These are phyloP conservation scores for Sanghuangporus baumii DNA, from an alignment of 1,284 basidiomycete species.

Conservation along the genomic window DNA sequence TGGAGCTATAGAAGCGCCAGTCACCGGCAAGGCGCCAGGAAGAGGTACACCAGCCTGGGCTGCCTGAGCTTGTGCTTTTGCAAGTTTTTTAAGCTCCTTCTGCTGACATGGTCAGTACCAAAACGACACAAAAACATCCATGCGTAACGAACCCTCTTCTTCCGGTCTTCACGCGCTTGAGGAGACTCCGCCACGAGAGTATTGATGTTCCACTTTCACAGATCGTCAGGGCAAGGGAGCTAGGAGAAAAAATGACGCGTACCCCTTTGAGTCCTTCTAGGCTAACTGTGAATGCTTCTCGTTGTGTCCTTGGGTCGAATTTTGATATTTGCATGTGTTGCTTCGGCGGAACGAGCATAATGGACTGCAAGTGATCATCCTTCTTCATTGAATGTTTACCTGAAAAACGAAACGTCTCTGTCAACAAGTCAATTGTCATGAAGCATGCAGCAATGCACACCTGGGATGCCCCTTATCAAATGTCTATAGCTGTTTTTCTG, in stretches of 20 bases:
- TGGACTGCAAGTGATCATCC: slow-evolving; percentile 62
- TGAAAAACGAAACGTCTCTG: slow-evolving; percentile 24
- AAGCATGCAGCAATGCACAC: slow-evolving; percentile 30
- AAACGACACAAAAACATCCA: slow-evolving; percentile 2
- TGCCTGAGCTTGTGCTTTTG: slow-evolving; percentile 52
- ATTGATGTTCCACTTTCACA: slow-evolving; percentile 64
- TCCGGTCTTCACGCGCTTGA: slow-evolving; percentile 73
- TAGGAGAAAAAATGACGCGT: slow-evolving; percentile 30
- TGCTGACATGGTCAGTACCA: slow-evolving; percentile 25
- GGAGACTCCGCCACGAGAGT: slow-evolving; percentile 61
- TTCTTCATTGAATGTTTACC: slow-evolving; percentile 81
- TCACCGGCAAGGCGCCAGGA: slow-evolving; percentile 26
- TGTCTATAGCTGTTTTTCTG: slow-evolving; percentile 73
- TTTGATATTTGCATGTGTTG: slow-evolving; percentile 56
- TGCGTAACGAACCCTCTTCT: slow-evolving; percentile 55
- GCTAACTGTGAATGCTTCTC: slow-evolving; percentile 67
- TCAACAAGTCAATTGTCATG: slow-evolving; percentile 10
- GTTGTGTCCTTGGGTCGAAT: slow-evolving; percentile 64
- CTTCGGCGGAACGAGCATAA: slow-evolving; percentile 66
- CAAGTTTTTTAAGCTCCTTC: slow-evolving; percentile 70
- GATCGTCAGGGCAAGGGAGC: slow-evolving; percentile 17
- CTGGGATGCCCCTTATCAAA: slow-evolving; percentile 70
- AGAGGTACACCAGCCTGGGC: slow-evolving; percentile 25
- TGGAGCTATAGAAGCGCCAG: slow-evolving; percentile 20
- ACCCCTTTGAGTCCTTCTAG: slow-evolving; percentile 72